Evolutionary conservation across 2,329 filamentous ascomycete genomes (phyloP).

Genomic region (Exophiala viscosa): DNA sequence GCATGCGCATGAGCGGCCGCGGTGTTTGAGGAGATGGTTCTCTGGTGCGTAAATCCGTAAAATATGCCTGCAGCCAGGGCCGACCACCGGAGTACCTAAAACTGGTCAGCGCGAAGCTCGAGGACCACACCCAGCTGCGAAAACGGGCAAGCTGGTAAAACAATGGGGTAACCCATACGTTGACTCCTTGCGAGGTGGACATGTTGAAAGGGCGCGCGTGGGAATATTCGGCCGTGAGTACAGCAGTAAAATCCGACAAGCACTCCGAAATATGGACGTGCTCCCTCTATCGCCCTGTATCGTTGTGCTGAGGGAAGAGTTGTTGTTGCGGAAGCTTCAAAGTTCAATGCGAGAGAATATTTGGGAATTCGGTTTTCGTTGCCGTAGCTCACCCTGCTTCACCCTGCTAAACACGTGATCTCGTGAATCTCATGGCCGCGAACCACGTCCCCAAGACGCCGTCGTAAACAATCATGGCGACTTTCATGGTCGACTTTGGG

Average conservation of each 20-base stretch:
- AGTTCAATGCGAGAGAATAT: conserved; percentile 18
- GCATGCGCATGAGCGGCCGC: conserved; percentile 67
- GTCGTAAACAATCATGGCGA: background rate
- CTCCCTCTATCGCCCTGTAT: background rate
- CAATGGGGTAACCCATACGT: conserved; percentile 47
- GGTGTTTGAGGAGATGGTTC: conserved; percentile 68
- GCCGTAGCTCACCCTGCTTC: conserved; percentile 14
- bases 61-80: conserved; percentile 86
- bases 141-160: background rate
- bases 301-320: background rate
- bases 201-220: conserved; percentile 41
- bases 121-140: background rate
- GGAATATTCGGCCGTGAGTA: background rate
- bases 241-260: too few relatives aligned
- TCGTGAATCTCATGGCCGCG: conserved; percentile 8
- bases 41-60: conserved; percentile 95
- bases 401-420: conserved; percentile 12
- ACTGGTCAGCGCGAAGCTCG: conserved; percentile 9
- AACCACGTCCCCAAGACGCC: background rate
- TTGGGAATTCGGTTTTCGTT: conserved; percentile 8
- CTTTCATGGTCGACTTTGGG: background rate
- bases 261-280: too few relatives aligned
- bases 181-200: conserved; percentile 64
- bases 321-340: conserved; percentile 4
- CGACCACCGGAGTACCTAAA: conserved; percentile 92